These are phyloP conservation scores for Debaryomyces nepalensis DNA, from an alignment of 1,139 yeast species.

Conservation along the genomic window DNA sequence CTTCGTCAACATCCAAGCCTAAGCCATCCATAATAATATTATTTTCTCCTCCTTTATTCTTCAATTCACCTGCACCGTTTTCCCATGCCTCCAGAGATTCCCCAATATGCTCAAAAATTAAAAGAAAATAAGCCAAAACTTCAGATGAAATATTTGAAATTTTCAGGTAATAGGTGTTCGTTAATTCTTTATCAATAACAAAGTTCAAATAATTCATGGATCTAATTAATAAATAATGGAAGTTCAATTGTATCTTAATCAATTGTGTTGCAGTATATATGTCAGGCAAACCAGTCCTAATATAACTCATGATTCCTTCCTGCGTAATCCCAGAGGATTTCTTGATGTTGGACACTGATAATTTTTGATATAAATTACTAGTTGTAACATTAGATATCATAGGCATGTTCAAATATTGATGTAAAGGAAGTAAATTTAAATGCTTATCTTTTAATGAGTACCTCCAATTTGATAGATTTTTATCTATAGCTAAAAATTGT, in stretches of 20 bases:
- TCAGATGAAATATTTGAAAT: constrained; percentile 45
- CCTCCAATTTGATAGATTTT: constrained; percentile 50
- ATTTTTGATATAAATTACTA: constrained; percentile 41
- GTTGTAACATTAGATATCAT: constrained; percentile 29
- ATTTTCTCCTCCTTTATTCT: constrained; percentile 21
- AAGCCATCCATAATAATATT: constrained; percentile 37
- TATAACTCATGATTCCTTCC: constrained; percentile 37
- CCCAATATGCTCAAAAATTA: constrained; percentile 43
- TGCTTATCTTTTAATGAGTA: constrained; percentile 38
- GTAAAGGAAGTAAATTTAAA: constrained; percentile 37
- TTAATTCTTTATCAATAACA: constrained; percentile 50
- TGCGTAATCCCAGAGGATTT: constrained; percentile 29
- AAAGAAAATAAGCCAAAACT: constrained; percentile 43
- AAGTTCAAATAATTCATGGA: constrained; percentile 52
- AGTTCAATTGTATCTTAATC: constrained; percentile 49
- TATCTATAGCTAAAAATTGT: constrained; percentile 51
- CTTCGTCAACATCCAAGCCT: constrained; percentile 47
- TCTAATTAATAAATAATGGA: constrained; percentile 49
- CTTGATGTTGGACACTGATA: constrained; percentile 22
- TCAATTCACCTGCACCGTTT: constrained; percentile 13
- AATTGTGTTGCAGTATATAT: constrained; percentile 45
- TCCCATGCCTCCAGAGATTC: constrained; percentile 23
- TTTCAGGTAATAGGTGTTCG: constrained; percentile 40
- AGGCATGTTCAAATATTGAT: constrained; percentile 41
- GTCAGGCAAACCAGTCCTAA: constrained; percentile 44